Percentiles rank a stretch among this genome's conserved stretches.
Conservation (phyloP, 1,284 basidiomycete species). For the Cutaneotrichosporon cavernicola region DNA sequence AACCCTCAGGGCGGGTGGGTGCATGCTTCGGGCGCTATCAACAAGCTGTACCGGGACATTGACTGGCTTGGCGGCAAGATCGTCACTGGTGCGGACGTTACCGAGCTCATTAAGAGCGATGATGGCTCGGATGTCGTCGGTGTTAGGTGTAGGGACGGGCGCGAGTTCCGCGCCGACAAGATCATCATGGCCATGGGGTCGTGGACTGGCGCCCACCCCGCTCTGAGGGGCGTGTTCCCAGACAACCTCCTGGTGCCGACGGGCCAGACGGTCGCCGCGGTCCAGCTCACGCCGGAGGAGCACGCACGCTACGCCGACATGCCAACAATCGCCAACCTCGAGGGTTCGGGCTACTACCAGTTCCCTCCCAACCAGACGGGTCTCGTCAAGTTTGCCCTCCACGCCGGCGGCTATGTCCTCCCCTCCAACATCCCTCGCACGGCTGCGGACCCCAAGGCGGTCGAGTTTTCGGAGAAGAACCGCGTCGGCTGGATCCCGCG, state of each 20-base stretch:
- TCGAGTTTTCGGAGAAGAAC: slow-evolving; percentile 21
- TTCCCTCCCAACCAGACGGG: slow-evolving; percentile 67
- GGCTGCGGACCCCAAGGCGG: slow-evolving; percentile 32
- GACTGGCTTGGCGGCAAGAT: slow-evolving; percentile 60
- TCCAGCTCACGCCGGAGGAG: slow-evolving; percentile 69
- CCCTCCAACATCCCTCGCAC: slow-evolving; percentile 32
- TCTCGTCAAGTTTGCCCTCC: slow-evolving; percentile 71
- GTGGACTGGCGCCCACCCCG: slow-evolving; percentile 23
- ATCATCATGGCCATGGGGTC: slow-evolving; percentile 32
- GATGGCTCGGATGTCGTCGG: slow-evolving; percentile 21
- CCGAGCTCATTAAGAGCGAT: not conserved
- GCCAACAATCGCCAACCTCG: slow-evolving; percentile 70
- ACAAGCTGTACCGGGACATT: slow-evolving; percentile 55
- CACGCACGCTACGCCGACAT: slow-evolving; percentile 60
- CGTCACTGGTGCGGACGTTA: slow-evolving; percentile 59
- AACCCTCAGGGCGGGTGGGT: slow-evolving; percentile 80
- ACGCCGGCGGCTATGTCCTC: slow-evolving; percentile 65
- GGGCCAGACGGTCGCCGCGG: slow-evolving; percentile 67
- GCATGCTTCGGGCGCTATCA: slow-evolving; percentile 65
- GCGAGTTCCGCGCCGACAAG: slow-evolving; percentile 31
- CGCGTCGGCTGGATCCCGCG: slow-evolving; percentile 59
- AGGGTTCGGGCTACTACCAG: slow-evolving; percentile 64
- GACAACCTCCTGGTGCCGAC: slow-evolving; percentile 26
- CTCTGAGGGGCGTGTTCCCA: not conserved
- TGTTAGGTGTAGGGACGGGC: slow-evolving; percentile 25